phyloP scores from a whole-genome alignment of 306 rosid genomes.

The Prunus davidiana region DNA sequence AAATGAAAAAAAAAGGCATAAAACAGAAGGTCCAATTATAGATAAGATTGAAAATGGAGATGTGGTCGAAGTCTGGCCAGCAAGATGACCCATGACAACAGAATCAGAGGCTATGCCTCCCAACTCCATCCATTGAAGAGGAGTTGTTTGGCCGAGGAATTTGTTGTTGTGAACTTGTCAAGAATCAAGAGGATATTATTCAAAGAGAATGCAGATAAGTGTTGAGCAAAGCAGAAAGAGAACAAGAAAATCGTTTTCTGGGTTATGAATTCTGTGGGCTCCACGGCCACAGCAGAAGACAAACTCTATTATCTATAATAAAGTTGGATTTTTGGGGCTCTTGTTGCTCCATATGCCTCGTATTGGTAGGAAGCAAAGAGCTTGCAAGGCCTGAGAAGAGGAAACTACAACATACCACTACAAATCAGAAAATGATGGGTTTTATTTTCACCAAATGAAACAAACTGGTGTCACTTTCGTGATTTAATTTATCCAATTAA shows the following conservation, averaged over 20 bases:
- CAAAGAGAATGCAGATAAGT: neutral
- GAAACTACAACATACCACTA: neutral
- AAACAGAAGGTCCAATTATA: neutral
- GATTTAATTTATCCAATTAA: neutral
- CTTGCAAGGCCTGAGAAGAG: neutral
- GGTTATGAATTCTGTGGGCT: slow-evolving; percentile 21
- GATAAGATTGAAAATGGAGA: slow-evolving; percentile 9
- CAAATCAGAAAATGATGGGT: neutral
- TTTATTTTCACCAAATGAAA: slow-evolving; percentile 3
- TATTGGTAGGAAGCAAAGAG: neutral
- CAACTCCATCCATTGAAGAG: slow-evolving; percentile 7
- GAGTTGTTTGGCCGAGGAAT: slow-evolving; percentile 21
- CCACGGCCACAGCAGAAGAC: slow-evolving; percentile 31
- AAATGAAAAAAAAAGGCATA: neutral
- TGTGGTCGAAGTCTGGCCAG: slow-evolving; percentile 11
- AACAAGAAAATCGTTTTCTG: slow-evolving; percentile 4
- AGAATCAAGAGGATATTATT: neutral
- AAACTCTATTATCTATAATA: slow-evolving; percentile 35
- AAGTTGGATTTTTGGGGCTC: slow-evolving; percentile 22
- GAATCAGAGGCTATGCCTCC: slow-evolving; percentile 1
- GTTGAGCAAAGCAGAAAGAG: neutral
- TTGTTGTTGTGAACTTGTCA: slow-evolving; percentile 15
- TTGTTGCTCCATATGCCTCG: neutral
- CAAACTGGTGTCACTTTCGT: neutral
- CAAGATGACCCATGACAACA: neutral